Conservation (phyloP, 305 asterid genomes). For the Fraxinus xanthoxyloides region DNA sequence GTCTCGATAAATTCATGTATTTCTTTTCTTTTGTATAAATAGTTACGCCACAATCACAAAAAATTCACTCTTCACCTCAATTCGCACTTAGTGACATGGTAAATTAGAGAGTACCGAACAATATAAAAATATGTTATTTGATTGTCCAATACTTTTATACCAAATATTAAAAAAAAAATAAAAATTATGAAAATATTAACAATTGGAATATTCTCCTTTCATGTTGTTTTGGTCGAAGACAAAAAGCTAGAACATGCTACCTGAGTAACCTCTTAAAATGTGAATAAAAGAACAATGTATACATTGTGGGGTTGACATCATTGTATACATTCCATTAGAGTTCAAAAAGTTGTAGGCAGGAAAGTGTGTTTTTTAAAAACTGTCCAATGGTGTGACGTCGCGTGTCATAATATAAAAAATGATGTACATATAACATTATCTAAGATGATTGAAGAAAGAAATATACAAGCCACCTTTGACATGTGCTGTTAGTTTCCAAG, state of each 20-base stretch:
- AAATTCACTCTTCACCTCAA: neutral
- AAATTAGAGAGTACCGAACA: neutral
- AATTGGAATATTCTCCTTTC: neutral
- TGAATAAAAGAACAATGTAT: neutral
- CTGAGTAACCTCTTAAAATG: neutral
- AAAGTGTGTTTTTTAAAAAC: neutral
- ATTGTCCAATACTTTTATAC: neutral
- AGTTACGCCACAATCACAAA: neutral
- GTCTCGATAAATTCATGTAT: neutral
- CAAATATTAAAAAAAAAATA: neutral
- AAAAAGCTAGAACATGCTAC: neutral
- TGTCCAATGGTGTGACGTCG: neutral
- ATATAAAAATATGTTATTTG: neutral
- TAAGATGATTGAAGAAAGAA: neutral
- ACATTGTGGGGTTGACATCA: neutral
- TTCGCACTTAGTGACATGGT: neutral
- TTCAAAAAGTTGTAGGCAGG: neutral
- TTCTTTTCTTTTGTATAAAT: neutral
- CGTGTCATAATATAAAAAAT: neutral
- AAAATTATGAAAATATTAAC: neutral
- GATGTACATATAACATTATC: neutral
- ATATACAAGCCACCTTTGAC: neutral
- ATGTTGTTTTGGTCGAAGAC: neutral
- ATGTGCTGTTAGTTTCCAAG: slow-evolving; percentile 17
- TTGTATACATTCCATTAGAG: neutral